Base-by-base conservation (phyloP, 2,329 filamentous ascomycete genomes). In the Pestalotiopsis sp. region DNA sequence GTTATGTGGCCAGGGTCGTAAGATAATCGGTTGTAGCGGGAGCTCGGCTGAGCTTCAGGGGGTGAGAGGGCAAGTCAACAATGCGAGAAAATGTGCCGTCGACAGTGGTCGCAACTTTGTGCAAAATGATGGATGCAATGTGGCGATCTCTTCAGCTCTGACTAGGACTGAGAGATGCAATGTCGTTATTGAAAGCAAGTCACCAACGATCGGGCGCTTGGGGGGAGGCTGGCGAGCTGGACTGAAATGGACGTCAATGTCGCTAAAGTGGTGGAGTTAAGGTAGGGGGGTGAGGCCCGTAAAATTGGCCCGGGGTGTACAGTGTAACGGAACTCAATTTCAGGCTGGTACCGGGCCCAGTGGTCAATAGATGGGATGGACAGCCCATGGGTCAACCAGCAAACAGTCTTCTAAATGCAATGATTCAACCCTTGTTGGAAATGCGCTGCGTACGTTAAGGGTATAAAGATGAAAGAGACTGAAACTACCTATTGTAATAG, bases 1-100 rank as follows among this genome's bases (percentile, higher is more conserved):
- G 68, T 74, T 72, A 73, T 73, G 73, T 75, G 70, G 73, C 76
- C 69, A 70, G 72, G 72, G 72, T 76, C 68, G 69, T 70, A 68
- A 71, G 71, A 52, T 68, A 67, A 67, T 73, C 66, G 25, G 69
- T 27, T 62, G 66, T 70, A 70, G 68, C 70, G 52, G 72, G 72
- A 74, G 73, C 73, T 73, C 72, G 71, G 71, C 71, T 68, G 31
- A 62, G 59, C 59, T 62, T 62, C 27, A 62, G 36, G 31, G 59
- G 27, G 11, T 5, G 23, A 23, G 17, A 27, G 57, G 57, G 23
- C 23, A 52, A 20, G 14, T n/a, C 14, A 52, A 52, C n/a, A 52
- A 52, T 52, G 17, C 17, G 17, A 52, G 20, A 20, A 52, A 52
- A 52, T 52, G 17, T 9, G n/a, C 17, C 45, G 45, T 17, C 45